Percentiles rank a stretch among this genome's conserved stretches.
phyloP scores from a whole-genome alignment of 495 filamentous ascomycete genomes.

The Thermothielavioides terrestris region DNA sequence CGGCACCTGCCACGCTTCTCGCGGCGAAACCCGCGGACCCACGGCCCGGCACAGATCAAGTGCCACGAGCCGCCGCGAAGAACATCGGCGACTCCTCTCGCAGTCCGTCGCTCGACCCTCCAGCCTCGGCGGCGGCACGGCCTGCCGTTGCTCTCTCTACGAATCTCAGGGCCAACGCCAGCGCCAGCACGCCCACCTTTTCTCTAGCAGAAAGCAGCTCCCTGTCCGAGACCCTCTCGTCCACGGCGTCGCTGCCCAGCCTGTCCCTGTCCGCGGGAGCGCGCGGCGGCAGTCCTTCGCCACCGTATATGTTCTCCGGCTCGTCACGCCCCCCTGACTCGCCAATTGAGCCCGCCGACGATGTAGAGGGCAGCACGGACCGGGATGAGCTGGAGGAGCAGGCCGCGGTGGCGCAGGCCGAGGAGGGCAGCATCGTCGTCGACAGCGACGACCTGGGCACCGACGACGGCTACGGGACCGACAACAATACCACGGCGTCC shows the following conservation, averaged over 20 bases:
- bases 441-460: slow-evolving; percentile 24
- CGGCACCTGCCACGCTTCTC: not conserved
- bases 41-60: not conserved
- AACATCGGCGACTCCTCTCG: not conserved
- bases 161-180: slow-evolving; percentile 4
- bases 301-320: slow-evolving; percentile 5
- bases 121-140: not conserved
- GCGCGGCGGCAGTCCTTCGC: slow-evolving; percentile 10
- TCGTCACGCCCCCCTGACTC: not conserved
- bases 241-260: slow-evolving; percentile 5
- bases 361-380: slow-evolving; percentile 10
- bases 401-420: slow-evolving; percentile 21
- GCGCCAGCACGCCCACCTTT: slow-evolving; percentile 1
- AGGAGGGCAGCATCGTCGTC: slow-evolving; percentile 25
- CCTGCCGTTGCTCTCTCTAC: not conserved
- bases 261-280: slow-evolving; percentile 4
- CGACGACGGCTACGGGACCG: slow-evolving; percentile 43
- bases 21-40: not conserved
- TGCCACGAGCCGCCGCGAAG: not conserved
- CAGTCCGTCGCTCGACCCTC: not conserved
- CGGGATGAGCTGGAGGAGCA: slow-evolving; percentile 11
- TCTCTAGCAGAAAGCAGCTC: slow-evolving; percentile 3
- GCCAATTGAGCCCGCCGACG: not conserved
- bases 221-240: slow-evolving; percentile 4
- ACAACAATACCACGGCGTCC: slow-evolving; percentile 28